Conservation (phyloP, 2,329 filamentous ascomycete species). For the Elsinoe arachidis region DNA sequence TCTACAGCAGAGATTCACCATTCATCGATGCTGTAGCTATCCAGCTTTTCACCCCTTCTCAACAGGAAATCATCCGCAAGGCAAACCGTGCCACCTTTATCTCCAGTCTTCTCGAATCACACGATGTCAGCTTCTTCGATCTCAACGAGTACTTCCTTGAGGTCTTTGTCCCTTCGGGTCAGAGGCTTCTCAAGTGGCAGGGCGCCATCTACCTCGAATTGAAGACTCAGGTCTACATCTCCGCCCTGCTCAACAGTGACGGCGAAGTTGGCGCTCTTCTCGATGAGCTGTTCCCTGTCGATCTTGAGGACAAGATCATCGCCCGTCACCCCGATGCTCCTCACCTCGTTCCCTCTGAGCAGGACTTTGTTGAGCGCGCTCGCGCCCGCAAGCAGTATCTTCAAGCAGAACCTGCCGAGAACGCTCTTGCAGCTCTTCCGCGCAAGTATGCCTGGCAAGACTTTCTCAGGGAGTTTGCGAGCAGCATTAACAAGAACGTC, state of each 20-base stretch:
- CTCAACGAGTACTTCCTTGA: conserved; percentile 56
- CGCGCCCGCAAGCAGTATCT: conserved; percentile 49
- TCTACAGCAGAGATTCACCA: conserved; percentile 47
- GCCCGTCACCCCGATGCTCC: conserved; percentile 46
- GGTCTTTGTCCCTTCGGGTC: conserved; percentile 53
- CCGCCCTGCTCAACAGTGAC: conserved; percentile 49
- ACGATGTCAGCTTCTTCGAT: conserved; percentile 56
- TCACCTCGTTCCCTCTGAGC: conserved; percentile 48
- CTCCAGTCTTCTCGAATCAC: conserved; percentile 51
- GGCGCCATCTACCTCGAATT: conserved; percentile 54
- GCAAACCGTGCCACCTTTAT: conserved; percentile 59
- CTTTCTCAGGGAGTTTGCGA: conserved; percentile 51
- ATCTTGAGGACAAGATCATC: conserved; percentile 47
- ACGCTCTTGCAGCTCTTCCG: conserved; percentile 41
- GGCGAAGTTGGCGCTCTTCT: conserved; percentile 48
- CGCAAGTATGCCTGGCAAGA: conserved; percentile 57
- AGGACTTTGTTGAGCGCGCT: conserved; percentile 50
- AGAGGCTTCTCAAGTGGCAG: conserved; percentile 50
- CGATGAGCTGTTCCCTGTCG: conserved; percentile 50
- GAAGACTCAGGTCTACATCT: conserved; percentile 60
- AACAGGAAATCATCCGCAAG: conserved; percentile 53
- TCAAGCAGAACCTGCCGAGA: conserved; percentile 36
- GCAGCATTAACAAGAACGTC: conserved; percentile 51
- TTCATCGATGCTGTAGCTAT: conserved; percentile 40
- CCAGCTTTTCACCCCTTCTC: conserved; percentile 31